Conservation (phyloP, 306 rosid species). For the Medicago truncatula region DNA sequence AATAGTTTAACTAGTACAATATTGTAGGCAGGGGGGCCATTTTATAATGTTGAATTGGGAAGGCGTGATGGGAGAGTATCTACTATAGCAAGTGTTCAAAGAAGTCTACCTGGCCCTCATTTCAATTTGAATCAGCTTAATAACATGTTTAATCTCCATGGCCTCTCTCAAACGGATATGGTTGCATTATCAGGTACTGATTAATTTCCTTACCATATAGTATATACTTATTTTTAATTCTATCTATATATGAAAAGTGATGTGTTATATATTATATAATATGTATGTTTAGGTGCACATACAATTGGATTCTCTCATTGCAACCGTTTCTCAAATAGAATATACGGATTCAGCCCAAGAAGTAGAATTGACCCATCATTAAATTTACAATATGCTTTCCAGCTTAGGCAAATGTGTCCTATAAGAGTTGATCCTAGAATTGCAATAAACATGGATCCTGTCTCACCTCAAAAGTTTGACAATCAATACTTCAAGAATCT, state of each 20-base stretch:
- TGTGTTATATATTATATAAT: background rate
- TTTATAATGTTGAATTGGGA: conserved; percentile 79
- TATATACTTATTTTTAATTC: background rate
- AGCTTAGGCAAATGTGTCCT: conserved; percentile 72
- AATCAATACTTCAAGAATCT: conserved; percentile 84
- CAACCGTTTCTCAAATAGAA: conserved; percentile 54
- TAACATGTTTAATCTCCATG: conserved; percentile 59
- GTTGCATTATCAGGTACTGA: conserved; percentile 82
- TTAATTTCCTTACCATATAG: background rate
- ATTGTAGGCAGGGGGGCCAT: conserved; percentile 83
- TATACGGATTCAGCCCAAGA: conserved; percentile 66
- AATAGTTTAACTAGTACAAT: too few species aligned
- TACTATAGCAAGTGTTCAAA: conserved; percentile 57
- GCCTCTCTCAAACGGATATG: conserved; percentile 73
- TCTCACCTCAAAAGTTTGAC: conserved; percentile 65
- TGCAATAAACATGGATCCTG: conserved; percentile 77
- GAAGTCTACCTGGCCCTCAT: conserved; percentile 69
- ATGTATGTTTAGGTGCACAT: conserved; percentile 66
- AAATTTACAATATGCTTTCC: conserved; percentile 58
- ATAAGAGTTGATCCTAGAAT: conserved; percentile 62
- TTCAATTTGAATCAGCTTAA: conserved; percentile 61
- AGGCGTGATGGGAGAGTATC: conserved; percentile 80
- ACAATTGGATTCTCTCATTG: conserved; percentile 93
- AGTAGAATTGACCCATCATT: conserved; percentile 71
- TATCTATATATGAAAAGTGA: background rate